These are phyloP conservation scores for Hypholoma sublateritium DNA, from an alignment of 768 basidiomycete genomes.

Conservation along the genomic window DNA sequence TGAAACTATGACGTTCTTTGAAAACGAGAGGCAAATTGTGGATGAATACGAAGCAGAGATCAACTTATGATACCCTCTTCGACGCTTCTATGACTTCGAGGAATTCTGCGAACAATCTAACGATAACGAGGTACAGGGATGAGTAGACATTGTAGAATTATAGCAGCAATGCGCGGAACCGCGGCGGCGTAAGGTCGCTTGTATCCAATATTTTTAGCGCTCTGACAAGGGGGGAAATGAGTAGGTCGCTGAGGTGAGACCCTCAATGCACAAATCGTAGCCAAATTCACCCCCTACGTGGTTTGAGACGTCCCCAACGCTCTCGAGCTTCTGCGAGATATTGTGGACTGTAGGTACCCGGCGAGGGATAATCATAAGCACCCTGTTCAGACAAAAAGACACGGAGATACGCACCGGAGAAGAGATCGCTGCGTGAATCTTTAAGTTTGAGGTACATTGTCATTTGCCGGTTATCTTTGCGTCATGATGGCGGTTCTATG, in stretches of 20 bases:
- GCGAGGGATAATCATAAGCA: slow-evolving; percentile 12
- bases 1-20: slow-evolving; percentile 43
- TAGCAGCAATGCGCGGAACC: slow-evolving; percentile 11
- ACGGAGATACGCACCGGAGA: slow-evolving; percentile 20
- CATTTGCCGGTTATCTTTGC: too few relatives aligned
- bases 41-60: slow-evolving; percentile 42
- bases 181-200: too few relatives aligned
- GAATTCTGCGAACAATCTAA: too few relatives aligned
- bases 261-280: slow-evolving; percentile 69
- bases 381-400: background rate
- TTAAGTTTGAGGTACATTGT: too few relatives aligned
- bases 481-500: too few relatives aligned
- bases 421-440: too few relatives aligned
- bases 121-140: background rate
- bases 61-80: background rate
- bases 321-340: slow-evolving; percentile 85
- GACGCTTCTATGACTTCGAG: background rate
- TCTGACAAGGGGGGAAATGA: background rate
- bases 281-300: slow-evolving; percentile 70
- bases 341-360: slow-evolving; percentile 97
- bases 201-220: too few relatives aligned
- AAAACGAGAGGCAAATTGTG: slow-evolving; percentile 38
- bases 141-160: slow-evolving; percentile 7
- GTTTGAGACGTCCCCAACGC: slow-evolving; percentile 67
- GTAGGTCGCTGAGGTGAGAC: slow-evolving; percentile 45